Percentiles rank a stretch among this genome's conserved stretches.
These are phyloP conservation scores for Diaporthe velutina DNA, from an alignment of 2,329 filamentous ascomycete species.

Conservation along the genomic window DNA sequence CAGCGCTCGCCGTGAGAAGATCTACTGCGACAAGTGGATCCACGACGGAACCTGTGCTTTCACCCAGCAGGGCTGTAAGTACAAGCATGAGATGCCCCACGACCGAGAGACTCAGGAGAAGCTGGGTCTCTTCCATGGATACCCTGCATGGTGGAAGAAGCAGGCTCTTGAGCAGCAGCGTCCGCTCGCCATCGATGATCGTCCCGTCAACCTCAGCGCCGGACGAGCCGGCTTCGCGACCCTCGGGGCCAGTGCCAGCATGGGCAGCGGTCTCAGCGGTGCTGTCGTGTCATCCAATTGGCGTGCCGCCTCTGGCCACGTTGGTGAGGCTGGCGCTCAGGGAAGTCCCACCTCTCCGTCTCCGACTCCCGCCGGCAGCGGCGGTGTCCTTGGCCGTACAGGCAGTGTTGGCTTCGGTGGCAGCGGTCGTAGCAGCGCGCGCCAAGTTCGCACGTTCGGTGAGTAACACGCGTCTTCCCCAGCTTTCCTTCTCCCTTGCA, in stretches of 20 bases:
- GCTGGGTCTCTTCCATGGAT: conserved; percentile 78
- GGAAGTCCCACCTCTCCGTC: neutral
- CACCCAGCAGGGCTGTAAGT: conserved; percentile 87
- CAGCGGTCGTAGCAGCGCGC: neutral
- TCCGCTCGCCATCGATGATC: conserved; percentile 22
- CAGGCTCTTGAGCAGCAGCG: conserved; percentile 58
- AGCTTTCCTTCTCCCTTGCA: neutral
- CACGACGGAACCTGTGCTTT: conserved; percentile 88
- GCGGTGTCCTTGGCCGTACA: neutral
- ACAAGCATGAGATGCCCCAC: conserved; percentile 89
- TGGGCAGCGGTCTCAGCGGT: neutral
- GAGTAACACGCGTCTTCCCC: neutral
- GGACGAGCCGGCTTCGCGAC: neutral
- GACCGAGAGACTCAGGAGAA: conserved; percentile 74
- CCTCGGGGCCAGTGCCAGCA: neutral
- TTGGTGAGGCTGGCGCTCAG: neutral
- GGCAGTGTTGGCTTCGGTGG: conserved; percentile 2
- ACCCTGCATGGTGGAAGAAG: conserved; percentile 73
- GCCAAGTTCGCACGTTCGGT: conserved; percentile 19
- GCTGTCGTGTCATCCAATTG: conserved; percentile 3
- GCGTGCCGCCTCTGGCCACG: neutral
- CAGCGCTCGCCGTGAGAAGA: conserved; percentile 67
- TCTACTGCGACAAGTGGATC: conserved; percentile 93
- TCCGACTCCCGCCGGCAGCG: neutral
- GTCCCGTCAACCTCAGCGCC: neutral